Percentiles rank a stretch among this genome's conserved stretches.
These are phyloP conservation scores for Coniella vitis DNA, from an alignment of 2,329 filamentous ascomycete species.

Conservation along the genomic window DNA sequence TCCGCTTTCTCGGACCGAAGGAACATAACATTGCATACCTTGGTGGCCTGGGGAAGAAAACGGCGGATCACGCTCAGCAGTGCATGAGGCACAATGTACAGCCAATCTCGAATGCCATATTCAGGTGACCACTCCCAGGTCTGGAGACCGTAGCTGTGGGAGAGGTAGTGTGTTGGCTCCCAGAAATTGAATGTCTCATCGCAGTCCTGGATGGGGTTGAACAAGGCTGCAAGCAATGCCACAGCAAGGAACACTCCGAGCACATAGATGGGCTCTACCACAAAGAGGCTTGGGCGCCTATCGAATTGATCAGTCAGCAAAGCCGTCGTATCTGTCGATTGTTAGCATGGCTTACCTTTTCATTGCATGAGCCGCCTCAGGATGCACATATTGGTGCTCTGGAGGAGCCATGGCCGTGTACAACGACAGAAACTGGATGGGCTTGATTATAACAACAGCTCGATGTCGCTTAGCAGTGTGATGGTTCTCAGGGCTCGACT, in stretches of 20 bases:
- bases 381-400: conserved; percentile 38
- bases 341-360: conserved; percentile 37
- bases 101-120: conserved; percentile 92
- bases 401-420: conserved; percentile 8
- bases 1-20: too few relatives aligned
- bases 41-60: conserved; percentile 54
- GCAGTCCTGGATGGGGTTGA: conserved; percentile 91
- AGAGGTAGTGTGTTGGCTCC: conserved; percentile 93
- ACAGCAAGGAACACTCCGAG: conserved; percentile 75
- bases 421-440: too few relatives aligned
- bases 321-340: not conserved
- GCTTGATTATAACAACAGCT: too few relatives aligned
- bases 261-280: conserved; percentile 63
- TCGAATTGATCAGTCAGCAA: conserved; percentile 10
- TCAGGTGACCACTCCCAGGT: conserved; percentile 98
- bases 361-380: conserved; percentile 42
- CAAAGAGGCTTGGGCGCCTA: conserved; percentile 49
- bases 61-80: conserved; percentile 60
- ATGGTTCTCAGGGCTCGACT: too few relatives aligned
- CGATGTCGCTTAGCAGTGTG: too few relatives aligned
- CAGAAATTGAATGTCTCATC: conserved; percentile 99
- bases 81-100: conserved; percentile 78
- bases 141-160: conserved; percentile 86
- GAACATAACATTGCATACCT: conserved; percentile 32
- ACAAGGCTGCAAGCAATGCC: conserved; percentile 69